Evolutionary conservation across 768 basidiomycete genomes (phyloP), one percentile per base, ranked within the genome.

Genomic region (Termitomyces sp.): DNA sequence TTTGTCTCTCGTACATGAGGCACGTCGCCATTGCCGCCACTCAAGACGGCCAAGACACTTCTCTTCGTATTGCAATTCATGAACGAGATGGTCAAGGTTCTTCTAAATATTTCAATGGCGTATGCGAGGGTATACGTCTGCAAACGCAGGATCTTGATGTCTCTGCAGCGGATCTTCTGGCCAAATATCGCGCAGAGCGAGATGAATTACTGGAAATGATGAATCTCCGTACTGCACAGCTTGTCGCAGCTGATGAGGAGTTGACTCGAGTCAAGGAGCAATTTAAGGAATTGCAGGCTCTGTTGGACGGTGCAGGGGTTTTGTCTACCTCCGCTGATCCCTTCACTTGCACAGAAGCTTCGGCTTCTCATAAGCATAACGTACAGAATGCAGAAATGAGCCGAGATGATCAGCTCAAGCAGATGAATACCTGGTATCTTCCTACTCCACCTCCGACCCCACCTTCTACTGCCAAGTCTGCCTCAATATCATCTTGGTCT

Each of bases 191-290:
- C 5, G 52, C 58, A 3, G 63, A 70, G 54, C 60, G 66, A 3
- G 56, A 67, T n/a, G 64, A 67, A 26, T 64, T 65, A 2, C 26
- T 57, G 0, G 60, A 56, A 26, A 30, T 53, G 26, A 37, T 54
- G 11, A 28, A 55, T 5, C 53, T 51, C 10, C 54, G 62, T 33
- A 56, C 59, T 23, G 56, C 53, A 1, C 59, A 63, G 37, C 54
- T 68, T 8, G 49, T 56, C 17, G 37, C 56, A 14, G 53, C 63
- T 12, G 45, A 60, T 14, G 47, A 61, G 35, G 65, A 69, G 42
- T 50, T 71, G 6, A 6, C 21, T 15, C 52, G 55, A 19, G 48
- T 68, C 19, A 53, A 63, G 42, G 63, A 71, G 42, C 56, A 64
- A 8, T 54, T 70, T 5, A 30, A 64, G 8, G 65, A 65, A 8